Evolutionary conservation across 768 basidiomycete species (phyloP).

Genomic region (Lactarius akahatsu): DNA sequence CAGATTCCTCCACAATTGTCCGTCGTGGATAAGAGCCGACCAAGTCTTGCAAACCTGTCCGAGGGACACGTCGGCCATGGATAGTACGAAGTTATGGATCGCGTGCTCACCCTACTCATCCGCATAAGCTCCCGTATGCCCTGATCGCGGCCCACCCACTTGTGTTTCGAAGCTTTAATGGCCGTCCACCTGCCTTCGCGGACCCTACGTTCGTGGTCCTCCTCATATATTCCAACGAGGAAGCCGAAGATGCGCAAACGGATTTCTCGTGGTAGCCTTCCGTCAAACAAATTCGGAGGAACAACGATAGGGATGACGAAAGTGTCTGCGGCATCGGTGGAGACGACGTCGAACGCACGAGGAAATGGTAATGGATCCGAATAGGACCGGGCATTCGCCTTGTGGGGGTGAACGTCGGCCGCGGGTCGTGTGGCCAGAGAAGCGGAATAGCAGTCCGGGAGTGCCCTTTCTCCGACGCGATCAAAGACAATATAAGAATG

Average conservation of each 20-base stretch:
- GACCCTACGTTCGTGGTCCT: constrained; percentile 50
- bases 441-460: constrained; percentile 27
- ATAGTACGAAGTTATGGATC: constrained; percentile 3
- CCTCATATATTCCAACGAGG: constrained; percentile 58
- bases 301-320: constrained; percentile 47
- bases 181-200: constrained; percentile 57
- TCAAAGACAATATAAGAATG: constrained; percentile 22
- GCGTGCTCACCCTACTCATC: constrained; percentile 66
- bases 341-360: constrained; percentile 52
- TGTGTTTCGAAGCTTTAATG: constrained; percentile 57
- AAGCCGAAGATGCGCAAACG: constrained; percentile 56
- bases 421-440: constrained; percentile 24
- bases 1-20: constrained; percentile 77
- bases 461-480: constrained; percentile 9
- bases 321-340: constrained; percentile 47
- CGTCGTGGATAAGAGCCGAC: constrained; percentile 76
- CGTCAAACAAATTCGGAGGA: constrained; percentile 62
- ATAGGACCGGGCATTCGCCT: constrained; percentile 57
- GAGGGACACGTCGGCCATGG: constrained; percentile 16
- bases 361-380: constrained; percentile 60
- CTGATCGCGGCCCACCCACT: constrained; percentile 74
- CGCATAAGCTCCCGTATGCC: constrained; percentile 78
- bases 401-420: constrained; percentile 35
- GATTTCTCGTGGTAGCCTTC: constrained; percentile 68
- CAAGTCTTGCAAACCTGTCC: constrained; percentile 74